Conservation (phyloP, 176 grass and related monocot species). For the Oropetium thomaeum region DNA sequence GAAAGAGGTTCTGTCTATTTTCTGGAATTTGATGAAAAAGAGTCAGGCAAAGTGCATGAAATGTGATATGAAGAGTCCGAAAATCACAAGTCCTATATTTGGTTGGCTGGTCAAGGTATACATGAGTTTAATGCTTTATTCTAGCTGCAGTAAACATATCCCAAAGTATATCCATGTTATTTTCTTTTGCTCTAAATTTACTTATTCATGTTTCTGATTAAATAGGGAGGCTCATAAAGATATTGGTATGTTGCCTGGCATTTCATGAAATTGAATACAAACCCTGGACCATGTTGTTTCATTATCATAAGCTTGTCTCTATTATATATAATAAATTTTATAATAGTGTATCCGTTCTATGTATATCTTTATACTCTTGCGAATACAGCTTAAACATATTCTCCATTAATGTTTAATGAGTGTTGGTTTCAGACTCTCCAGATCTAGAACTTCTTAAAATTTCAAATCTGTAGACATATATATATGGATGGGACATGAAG, state of each 20-base stretch:
- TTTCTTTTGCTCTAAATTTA: slow-evolving; percentile 8
- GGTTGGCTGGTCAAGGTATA: slow-evolving; percentile 88
- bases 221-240: background rate
- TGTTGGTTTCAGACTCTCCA: background rate
- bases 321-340: background rate
- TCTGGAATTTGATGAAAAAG: slow-evolving; percentile 56
- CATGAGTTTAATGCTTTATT: background rate
- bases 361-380: background rate
- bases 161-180: background rate
- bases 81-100: slow-evolving; percentile 62
- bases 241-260: background rate
- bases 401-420: background rate
- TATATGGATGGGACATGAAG: background rate
- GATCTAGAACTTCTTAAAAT: background rate
- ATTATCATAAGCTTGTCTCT: background rate
- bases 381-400: background rate
- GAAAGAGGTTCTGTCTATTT: slow-evolving; percentile 52
- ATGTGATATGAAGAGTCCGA: slow-evolving; percentile 58
- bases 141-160: background rate
- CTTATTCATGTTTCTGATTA: background rate
- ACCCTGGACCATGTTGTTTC: background rate
- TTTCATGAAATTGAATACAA: background rate
- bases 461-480: background rate
- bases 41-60: slow-evolving; percentile 60
- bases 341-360: background rate